phyloP scores from a whole-genome alignment of 805 yeast genomes.

The Sporopachydermia quercuum region DNA sequence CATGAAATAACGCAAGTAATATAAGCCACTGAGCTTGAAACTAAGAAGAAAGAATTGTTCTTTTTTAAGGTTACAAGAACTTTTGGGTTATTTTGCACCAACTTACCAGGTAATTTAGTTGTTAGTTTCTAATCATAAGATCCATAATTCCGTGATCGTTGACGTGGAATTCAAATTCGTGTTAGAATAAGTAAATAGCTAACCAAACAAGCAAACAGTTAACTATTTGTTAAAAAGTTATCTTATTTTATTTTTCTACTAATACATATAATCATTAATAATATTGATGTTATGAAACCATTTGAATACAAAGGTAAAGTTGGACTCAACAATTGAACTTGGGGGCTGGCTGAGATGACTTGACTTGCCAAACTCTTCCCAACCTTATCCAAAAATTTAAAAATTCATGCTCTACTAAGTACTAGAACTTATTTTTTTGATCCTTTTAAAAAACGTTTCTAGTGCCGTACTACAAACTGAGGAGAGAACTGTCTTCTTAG shows the following conservation, averaged over 20 bases:
- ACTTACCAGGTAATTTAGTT: not conserved
- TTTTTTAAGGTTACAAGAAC: not conserved
- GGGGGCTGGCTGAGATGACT: too few species aligned
- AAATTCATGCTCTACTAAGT: conserved; percentile 1
- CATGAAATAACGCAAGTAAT: conserved; percentile 1
- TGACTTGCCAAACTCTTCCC: conserved; percentile 1
- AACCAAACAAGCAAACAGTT: not conserved
- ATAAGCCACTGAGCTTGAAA: not conserved
- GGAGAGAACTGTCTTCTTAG: conserved; percentile 1
- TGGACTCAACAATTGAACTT: conserved; percentile 1
- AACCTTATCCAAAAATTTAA: conserved; percentile 1
- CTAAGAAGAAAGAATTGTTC: not conserved
- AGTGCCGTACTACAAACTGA: not conserved
- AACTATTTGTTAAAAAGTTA: conserved; percentile 1
- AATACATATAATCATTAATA: not conserved
- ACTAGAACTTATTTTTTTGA: not conserved
- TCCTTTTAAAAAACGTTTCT: not conserved
- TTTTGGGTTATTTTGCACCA: not conserved
- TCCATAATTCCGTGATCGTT: not conserved
- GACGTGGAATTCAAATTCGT: conserved; percentile 1
- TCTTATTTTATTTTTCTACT: not conserved
- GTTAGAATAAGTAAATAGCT: conserved; percentile 1
- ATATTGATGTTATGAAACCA: conserved; percentile 1
- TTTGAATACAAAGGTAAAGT: not conserved
- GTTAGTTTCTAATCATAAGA: conserved; percentile 1